Conservation (phyloP, 2,329 filamentous ascomycete genomes). For the Scedosporium apiospermum region DNA sequence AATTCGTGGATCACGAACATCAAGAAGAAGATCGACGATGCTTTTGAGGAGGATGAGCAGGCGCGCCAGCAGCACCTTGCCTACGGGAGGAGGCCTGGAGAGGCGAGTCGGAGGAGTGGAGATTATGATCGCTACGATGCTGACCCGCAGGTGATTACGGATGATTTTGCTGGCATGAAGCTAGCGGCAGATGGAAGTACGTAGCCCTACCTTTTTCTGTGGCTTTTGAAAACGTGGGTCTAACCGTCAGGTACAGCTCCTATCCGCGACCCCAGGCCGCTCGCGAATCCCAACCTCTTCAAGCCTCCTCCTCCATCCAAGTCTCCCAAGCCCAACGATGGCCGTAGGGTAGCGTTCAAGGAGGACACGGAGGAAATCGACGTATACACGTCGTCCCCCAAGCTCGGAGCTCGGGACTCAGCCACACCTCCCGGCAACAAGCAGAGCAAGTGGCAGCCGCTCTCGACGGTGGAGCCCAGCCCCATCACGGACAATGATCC, state of each 20-base stretch:
- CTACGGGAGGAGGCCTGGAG: slow-evolving; percentile 44
- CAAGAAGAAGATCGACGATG: slow-evolving; percentile 89
- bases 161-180: slow-evolving; percentile 73
- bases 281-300: slow-evolving; percentile 72
- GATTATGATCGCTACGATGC: slow-evolving; percentile 92
- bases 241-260: slow-evolving; percentile 34
- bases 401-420: slow-evolving; percentile 41
- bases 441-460: slow-evolving; percentile 92
- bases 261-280: slow-evolving; percentile 46
- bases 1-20: slow-evolving; percentile 87
- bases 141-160: slow-evolving; percentile 79
- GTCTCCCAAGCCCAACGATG: slow-evolving; percentile 38
- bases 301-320: slow-evolving; percentile 50
- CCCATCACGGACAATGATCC: slow-evolving; percentile 88
- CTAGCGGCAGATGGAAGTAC: slow-evolving; percentile 53
- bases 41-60: slow-evolving; percentile 57
- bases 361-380: slow-evolving; percentile 67
- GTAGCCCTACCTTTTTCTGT: slow-evolving; percentile 17
- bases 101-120: slow-evolving; percentile 61
- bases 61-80: slow-evolving; percentile 15
- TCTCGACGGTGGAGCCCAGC: slow-evolving; percentile 71
- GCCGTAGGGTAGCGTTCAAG: slow-evolving; percentile 47
- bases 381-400: slow-evolving; percentile 60
- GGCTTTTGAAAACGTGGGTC: background rate
- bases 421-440: slow-evolving; percentile 42